Conservation (phyloP, 352 stramenopile species). For the Pythium aphanidermatum region DNA sequence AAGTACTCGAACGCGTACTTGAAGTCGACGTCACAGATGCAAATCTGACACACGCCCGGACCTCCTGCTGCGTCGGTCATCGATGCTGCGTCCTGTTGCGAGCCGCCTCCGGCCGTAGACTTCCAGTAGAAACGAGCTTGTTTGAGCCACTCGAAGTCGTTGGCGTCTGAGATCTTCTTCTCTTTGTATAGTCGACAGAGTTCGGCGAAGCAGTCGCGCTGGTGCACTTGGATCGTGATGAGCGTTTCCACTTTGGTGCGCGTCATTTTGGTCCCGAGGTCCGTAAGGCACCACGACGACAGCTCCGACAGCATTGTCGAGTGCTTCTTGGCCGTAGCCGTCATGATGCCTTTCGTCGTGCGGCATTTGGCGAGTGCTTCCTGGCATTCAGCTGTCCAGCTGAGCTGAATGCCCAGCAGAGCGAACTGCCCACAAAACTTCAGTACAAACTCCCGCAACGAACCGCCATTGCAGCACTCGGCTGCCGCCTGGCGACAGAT, state of each 20-base stretch:
- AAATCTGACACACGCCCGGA: slow-evolving; percentile 87
- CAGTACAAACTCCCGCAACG: slow-evolving; percentile 62
- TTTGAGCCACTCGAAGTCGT: slow-evolving; percentile 83
- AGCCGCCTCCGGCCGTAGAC: slow-evolving; percentile 18
- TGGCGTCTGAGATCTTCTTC: slow-evolving; percentile 67
- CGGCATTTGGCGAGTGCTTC: slow-evolving; percentile 74
- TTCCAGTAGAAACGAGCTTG: slow-evolving; percentile 78
- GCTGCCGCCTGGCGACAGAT: slow-evolving; percentile 54
- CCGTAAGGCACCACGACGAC: slow-evolving; percentile 87
- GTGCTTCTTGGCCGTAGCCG: slow-evolving; percentile 77
- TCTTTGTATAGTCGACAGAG: slow-evolving; percentile 70
- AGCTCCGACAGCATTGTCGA: slow-evolving; percentile 80
- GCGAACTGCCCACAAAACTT: slow-evolving; percentile 71
- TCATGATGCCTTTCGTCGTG: slow-evolving; percentile 80
- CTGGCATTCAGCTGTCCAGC: slow-evolving; percentile 70
- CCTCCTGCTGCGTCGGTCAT: slow-evolving; percentile 48
- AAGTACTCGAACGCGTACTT: slow-evolving; percentile 93
- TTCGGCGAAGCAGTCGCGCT: slow-evolving; percentile 76
- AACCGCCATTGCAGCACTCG: slow-evolving; percentile 36
- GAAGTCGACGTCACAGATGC: slow-evolving; percentile 90
- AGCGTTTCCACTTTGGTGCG: slow-evolving; percentile 92
- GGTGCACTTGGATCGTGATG: slow-evolving; percentile 91
- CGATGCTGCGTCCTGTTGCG: not conserved
- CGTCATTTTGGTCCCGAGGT: slow-evolving; percentile 87
- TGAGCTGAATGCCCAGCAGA: slow-evolving; percentile 68